Evolutionary conservation across 108 stramenopile species (phyloP).

Genomic region (Skeletonema grethae): DNA sequence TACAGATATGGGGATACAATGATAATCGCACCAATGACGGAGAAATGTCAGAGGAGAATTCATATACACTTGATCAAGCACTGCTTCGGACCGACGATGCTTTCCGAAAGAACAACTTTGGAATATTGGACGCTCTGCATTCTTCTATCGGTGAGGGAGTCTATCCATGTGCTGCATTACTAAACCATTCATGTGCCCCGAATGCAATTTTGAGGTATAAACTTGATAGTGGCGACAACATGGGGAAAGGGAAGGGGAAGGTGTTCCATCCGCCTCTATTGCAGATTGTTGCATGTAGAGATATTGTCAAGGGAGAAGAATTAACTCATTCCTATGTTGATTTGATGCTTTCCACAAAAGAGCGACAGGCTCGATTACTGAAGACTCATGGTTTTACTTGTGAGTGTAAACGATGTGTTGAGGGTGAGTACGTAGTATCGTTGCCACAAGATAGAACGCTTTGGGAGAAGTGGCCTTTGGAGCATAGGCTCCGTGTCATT

Average conservation of each 20-base stretch:
- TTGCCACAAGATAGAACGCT: slow-evolving; percentile 18
- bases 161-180: slow-evolving; percentile 70
- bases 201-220: slow-evolving; percentile 68
- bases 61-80: slow-evolving; percentile 18
- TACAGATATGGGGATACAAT: slow-evolving; percentile 26
- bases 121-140: slow-evolving; percentile 55
- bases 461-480: slow-evolving; percentile 34
- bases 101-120: slow-evolving; percentile 71
- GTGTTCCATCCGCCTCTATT: slow-evolving; percentile 32
- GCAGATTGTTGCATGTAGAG: slow-evolving; percentile 37
- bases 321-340: slow-evolving; percentile 74
- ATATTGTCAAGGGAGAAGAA: slow-evolving; percentile 58
- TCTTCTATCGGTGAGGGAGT: slow-evolving; percentile 55
- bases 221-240: slow-evolving; percentile 13
- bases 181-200: slow-evolving; percentile 77
- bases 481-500: slow-evolving; percentile 3
- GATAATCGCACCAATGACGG: not conserved
- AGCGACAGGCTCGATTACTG: slow-evolving; percentile 42
- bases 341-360: slow-evolving; percentile 39
- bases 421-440: slow-evolving; percentile 9
- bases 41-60: not conserved
- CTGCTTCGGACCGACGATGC: slow-evolving; percentile 28
- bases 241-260: slow-evolving; percentile 1
- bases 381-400: slow-evolving; percentile 66
- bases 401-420: slow-evolving; percentile 49